Conservation (phyloP, 1,139 yeast species). For the Sugiyamaella sp. region DNA sequence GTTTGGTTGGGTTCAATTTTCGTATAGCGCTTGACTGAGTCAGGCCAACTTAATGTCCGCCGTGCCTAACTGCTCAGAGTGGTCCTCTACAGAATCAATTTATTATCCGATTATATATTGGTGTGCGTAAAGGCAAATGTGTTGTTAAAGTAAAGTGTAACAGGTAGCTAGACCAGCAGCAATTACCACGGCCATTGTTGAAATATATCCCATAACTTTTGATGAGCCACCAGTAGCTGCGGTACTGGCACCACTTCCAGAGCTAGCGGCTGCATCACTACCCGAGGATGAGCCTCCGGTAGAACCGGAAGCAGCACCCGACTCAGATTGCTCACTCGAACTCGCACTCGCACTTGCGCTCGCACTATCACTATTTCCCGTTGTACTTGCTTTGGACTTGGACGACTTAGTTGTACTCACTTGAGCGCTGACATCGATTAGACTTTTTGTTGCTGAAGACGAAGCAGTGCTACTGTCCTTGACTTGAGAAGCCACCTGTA, state of each 20-base stretch:
- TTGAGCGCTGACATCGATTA: slow-evolving; percentile 5
- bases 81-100: too few relatives aligned
- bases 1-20: too few relatives aligned
- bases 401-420: background rate
- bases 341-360: background rate
- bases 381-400: background rate
- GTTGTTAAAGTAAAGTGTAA: too few relatives aligned
- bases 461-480: slow-evolving; percentile 3
- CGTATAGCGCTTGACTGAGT: too few relatives aligned
- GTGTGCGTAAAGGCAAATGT: too few relatives aligned
- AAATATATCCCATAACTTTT: background rate
- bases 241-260: too few relatives aligned
- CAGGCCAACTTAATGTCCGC: too few relatives aligned
- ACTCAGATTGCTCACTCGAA: slow-evolving; percentile 1
- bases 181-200: background rate
- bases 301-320: slow-evolving; percentile 17
- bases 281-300: background rate
- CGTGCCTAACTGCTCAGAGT: too few relatives aligned
- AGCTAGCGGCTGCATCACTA: slow-evolving; percentile 1
- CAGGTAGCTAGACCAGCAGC: slow-evolving; percentile 6
- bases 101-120: too few relatives aligned
- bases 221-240: slow-evolving; percentile 15
- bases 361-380: background rate
- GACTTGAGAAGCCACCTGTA: slow-evolving; percentile 11
- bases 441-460: slow-evolving; percentile 10